Conservation (phyloP, 352 stramenopile species). For the Phytopythium delawarense region DNA sequence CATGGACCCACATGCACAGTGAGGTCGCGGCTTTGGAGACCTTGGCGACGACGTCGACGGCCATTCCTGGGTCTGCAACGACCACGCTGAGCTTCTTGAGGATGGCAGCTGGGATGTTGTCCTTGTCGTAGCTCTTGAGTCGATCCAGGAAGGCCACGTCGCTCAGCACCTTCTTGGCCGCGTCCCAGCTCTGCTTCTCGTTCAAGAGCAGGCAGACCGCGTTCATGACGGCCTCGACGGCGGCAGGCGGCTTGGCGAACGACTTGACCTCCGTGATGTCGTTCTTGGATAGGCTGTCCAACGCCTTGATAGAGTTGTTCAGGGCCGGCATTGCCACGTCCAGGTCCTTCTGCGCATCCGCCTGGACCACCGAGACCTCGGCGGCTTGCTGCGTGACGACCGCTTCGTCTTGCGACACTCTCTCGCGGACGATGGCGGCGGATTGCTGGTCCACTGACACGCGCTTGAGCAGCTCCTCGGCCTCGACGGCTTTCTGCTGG, state of each 20-base stretch:
- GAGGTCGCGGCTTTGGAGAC: constrained; percentile 90
- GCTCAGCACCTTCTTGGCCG: constrained; percentile 88
- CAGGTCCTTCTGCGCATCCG: constrained; percentile 91
- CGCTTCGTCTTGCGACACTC: constrained; percentile 90
- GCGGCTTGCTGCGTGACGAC: constrained; percentile 88
- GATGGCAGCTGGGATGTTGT: constrained; percentile 88
- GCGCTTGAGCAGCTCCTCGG: constrained; percentile 89
- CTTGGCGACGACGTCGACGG: constrained; percentile 89
- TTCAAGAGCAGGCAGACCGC: constrained; percentile 92
- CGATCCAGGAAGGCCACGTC: constrained; percentile 89
- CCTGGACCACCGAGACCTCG: constrained; percentile 89
- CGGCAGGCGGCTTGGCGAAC: constrained; percentile 90
- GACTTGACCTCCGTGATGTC: constrained; percentile 95
- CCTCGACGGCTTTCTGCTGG: constrained; percentile 87
- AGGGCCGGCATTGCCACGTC: constrained; percentile 92
- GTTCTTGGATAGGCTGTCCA: constrained; percentile 89
- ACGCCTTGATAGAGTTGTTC: constrained; percentile 84
- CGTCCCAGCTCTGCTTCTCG: constrained; percentile 91
- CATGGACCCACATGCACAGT: constrained; percentile 93
- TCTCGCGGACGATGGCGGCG: constrained; percentile 81
- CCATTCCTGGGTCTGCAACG: constrained; percentile 81
- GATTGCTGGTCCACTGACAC: constrained; percentile 93
- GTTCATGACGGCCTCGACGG: constrained; percentile 93
- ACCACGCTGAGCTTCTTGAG: constrained; percentile 90
- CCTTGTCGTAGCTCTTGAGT: constrained; percentile 92